Conservation (phyloP, 2,329 filamentous ascomycete species). For the Cladosporium sp. region DNA sequence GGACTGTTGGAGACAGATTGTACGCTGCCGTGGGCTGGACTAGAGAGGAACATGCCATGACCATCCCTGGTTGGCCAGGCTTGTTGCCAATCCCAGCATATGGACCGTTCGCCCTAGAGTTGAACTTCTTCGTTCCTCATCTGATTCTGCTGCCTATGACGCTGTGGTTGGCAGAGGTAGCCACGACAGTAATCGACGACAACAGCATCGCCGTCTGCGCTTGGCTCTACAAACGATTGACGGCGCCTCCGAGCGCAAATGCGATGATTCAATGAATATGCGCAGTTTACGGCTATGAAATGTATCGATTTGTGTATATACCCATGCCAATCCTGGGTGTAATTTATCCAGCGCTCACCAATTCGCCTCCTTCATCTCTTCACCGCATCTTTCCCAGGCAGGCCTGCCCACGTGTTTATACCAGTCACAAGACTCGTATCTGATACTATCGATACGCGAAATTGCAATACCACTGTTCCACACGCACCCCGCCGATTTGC, state of each 20-base stretch:
- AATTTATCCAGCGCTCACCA: too few species aligned
- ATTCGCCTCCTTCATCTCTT: too few species aligned
- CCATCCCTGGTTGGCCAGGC: slow-evolving; percentile 56
- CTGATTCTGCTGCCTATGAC: slow-evolving; percentile 58
- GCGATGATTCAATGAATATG: too few species aligned
- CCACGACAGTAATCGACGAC: slow-evolving; percentile 55
- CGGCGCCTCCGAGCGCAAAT: not conserved
- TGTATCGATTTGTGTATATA: too few species aligned
- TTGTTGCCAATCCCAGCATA: slow-evolving; percentile 50
- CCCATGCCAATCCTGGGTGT: too few species aligned
- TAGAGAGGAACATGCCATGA: slow-evolving; percentile 45
- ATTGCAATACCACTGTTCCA: too few species aligned
- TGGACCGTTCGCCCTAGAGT: slow-evolving; percentile 59
- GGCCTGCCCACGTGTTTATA: too few species aligned
- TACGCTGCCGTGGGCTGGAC: slow-evolving; percentile 59
- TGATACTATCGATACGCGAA: too few species aligned
- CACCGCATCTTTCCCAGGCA: too few species aligned
- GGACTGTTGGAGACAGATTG: slow-evolving; percentile 57
- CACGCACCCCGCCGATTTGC: too few species aligned
- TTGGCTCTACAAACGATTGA: slow-evolving; percentile 50
- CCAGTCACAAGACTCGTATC: too few species aligned
- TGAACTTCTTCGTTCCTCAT: slow-evolving; percentile 57
- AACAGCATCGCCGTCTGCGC: slow-evolving; percentile 55
- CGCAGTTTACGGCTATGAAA: too few species aligned
- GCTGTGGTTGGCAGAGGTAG: slow-evolving; percentile 54